Base-by-base conservation (phyloP, 139 green algal species). In the Chloropicon primus region DNA sequence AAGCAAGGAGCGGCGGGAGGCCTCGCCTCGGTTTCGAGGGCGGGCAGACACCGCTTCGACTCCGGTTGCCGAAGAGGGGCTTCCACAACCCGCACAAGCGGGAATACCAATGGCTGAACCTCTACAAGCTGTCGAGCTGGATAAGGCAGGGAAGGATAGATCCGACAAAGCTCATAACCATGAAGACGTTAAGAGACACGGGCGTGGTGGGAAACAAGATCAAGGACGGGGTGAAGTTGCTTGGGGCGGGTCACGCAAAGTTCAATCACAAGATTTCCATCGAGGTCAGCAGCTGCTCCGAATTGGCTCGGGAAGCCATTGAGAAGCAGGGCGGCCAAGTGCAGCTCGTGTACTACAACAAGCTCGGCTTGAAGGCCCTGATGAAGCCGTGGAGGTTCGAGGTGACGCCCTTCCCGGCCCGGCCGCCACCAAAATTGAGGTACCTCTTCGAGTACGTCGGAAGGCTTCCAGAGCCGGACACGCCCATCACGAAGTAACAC, bases 341-440 rank as follows among this genome's bases (percentile, higher is more conserved):
- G 5, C 92, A 86, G 1, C 90, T 84, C 0, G 94, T 98, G 10
- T 96, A 98, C 83, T 98, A 98, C 89, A 96, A 93, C 27, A 79
- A 85, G 77, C 84, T 97, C 17, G 94, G 87, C 82, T 85, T 98
- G 76, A 77, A 85, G 0, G 94, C 92, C 1, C 79, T 97, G 75
- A 53, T 94, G 26, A 88, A 89, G 77, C 84, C 88, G 72, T 79
- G 84, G 24, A 79, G 86, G 73, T 54, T 54, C 2, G 73, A 54
- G 17, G 24, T 17, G n/a, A 24, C 24, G 2, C 24, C 25, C n/a
- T 62, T 62, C 41, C 41, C 41, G 10, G 41, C 41, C 41, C 5
- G 41, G 41, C 41, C 41, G 41, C 41, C 41, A 17, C 41, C 41
- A 62, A 62, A 62, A 17, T 17, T 62, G 41, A 62, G 41, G 41